Conservation (phyloP, 2,329 filamentous ascomycete genomes). For the Clathrospora elynae region DNA sequence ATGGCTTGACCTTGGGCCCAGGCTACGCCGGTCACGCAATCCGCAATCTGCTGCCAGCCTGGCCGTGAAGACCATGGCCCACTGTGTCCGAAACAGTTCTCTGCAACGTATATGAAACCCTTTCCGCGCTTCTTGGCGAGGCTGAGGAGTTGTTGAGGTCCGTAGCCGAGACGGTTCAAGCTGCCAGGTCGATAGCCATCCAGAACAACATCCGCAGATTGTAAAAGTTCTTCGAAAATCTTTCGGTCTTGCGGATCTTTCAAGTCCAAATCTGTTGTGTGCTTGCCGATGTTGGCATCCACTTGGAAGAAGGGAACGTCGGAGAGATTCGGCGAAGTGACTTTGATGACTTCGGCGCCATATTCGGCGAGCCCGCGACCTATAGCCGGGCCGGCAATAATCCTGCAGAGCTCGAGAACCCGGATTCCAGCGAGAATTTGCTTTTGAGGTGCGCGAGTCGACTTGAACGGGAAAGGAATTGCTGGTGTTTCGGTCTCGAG, state of each 20-base stretch:
- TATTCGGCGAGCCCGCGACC: conserved; percentile 74
- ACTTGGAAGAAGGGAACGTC: conserved; percentile 76
- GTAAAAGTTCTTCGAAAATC: conserved; percentile 64
- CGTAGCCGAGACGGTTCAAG: conserved; percentile 67
- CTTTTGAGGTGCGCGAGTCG: conserved; percentile 45
- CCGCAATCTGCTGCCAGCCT: conserved; percentile 75
- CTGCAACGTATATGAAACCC: conserved; percentile 70
- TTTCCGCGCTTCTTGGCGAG: conserved; percentile 61
- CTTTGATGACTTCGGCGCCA: conserved; percentile 74
- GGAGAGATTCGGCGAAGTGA: conserved; percentile 69
- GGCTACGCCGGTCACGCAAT: conserved; percentile 65
- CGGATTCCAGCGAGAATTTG: conserved; percentile 64
- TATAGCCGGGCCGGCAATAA: conserved; percentile 77
- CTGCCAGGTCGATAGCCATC: conserved; percentile 73
- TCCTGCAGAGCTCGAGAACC: conserved; percentile 74
- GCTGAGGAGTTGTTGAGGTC: conserved; percentile 59
- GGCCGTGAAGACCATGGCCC: conserved; percentile 67
- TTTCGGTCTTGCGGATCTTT: conserved; percentile 59
- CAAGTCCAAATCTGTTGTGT: conserved; percentile 67
- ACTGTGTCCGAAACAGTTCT: conserved; percentile 72
- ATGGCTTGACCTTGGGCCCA: conserved; percentile 68
- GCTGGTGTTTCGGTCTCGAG: conserved; percentile 59
- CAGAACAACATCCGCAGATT: conserved; percentile 67
- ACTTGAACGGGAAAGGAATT: conserved; percentile 52
- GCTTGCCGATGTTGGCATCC: conserved; percentile 74